Evolutionary conservation across 805 yeast species (phyloP).

Genomic region (Candida arabinofermentans): DNA sequence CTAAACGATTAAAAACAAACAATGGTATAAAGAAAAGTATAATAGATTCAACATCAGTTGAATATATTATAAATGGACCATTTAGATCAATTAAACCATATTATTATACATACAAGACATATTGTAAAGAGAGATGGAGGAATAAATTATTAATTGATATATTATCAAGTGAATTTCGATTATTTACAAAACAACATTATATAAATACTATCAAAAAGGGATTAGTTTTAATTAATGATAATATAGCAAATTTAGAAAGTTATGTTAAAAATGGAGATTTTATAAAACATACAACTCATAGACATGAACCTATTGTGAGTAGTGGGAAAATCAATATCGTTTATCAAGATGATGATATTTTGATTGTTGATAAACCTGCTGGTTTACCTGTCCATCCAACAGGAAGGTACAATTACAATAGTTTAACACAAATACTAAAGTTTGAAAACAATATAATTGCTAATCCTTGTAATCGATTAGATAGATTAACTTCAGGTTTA

Average conservation of each 20-base stretch:
- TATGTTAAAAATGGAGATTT: slow-evolving; percentile 77
- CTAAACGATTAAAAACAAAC: background rate
- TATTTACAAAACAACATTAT: slow-evolving; percentile 67
- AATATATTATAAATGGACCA: slow-evolving; percentile 41
- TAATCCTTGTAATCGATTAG: slow-evolving; percentile 86
- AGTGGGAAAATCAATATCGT: slow-evolving; percentile 60
- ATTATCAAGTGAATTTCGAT: slow-evolving; percentile 81
- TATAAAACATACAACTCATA: slow-evolving; percentile 72
- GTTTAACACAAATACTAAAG: slow-evolving; percentile 73
- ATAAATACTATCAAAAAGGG: slow-evolving; percentile 53
- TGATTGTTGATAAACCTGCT: slow-evolving; percentile 89
- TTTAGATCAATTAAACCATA: slow-evolving; percentile 80
- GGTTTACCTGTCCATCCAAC: slow-evolving; percentile 97
- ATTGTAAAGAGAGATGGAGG: slow-evolving; percentile 90
- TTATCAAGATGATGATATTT: slow-evolving; percentile 65
- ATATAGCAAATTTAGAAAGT: slow-evolving; percentile 60
- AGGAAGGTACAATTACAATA: slow-evolving; percentile 72
- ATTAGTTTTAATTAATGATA: slow-evolving; percentile 66
- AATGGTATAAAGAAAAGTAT: background rate
- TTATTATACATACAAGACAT: slow-evolving; percentile 83
- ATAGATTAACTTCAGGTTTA: slow-evolving; percentile 86
- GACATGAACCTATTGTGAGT: slow-evolving; percentile 87
- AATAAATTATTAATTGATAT: slow-evolving; percentile 77
- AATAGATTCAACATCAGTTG: too few species aligned
- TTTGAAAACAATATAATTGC: slow-evolving; percentile 62